Evolutionary conservation across 371 early-diverging fungal species (phyloP).

Genomic region (Mucor circinelloides): DNA sequence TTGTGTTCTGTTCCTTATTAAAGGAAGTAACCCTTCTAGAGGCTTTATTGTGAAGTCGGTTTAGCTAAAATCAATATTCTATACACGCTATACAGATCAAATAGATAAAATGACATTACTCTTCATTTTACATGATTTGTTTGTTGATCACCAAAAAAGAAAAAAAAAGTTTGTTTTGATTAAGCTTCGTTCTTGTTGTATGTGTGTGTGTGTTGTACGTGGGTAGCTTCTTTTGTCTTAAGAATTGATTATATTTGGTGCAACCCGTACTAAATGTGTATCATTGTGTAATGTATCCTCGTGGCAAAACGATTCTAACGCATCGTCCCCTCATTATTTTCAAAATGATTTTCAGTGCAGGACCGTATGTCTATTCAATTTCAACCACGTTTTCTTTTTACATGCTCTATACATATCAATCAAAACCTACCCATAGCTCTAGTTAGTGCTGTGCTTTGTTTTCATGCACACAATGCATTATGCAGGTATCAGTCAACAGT

Average conservation of each 20-base stretch:
- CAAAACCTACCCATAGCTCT: too few relatives aligned
- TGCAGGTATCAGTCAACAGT: not conserved
- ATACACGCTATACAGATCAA: not conserved
- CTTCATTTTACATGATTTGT: not conserved
- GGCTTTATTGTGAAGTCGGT: not conserved
- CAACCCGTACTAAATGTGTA: not conserved
- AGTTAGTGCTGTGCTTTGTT: too few relatives aligned
- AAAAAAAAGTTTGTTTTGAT: constrained; percentile 3
- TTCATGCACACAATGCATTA: not conserved
- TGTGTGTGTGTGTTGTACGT: not conserved
- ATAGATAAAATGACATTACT: not conserved
- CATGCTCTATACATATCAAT: too few relatives aligned
- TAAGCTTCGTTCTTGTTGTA: not conserved
- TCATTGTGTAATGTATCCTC: constrained; percentile 5
- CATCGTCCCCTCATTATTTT: not conserved
- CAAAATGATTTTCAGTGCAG: not conserved
- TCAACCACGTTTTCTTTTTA: not conserved
- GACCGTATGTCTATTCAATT: not conserved
- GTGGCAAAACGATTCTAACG: constrained; percentile 2
- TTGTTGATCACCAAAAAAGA: not conserved
- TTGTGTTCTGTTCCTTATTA: not conserved
- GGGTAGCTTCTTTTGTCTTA: not conserved
- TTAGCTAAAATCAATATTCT: not conserved
- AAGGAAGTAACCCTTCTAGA: not conserved
- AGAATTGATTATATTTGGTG: not conserved